A percentile compares a stretch with the other conserved stretches of the same genome.
Evolutionary conservation across 164 flowering plant species (phyloP).

Genomic region (Nymphaea colorata): DNA sequence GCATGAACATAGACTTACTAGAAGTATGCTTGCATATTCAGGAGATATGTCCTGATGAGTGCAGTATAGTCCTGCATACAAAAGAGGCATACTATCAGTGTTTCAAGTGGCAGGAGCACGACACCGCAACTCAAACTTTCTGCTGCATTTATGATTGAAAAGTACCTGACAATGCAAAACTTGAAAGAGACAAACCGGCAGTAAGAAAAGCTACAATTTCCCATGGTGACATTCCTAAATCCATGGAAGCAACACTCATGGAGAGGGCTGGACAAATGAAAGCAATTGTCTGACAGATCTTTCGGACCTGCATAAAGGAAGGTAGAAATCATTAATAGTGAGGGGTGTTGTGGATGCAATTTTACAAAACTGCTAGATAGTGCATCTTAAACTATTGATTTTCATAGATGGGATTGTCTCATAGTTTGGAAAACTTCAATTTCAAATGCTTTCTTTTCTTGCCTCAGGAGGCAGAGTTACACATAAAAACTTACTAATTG

Average conservation of each 20-base stretch:
- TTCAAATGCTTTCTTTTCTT: no score
- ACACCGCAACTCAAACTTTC: no score
- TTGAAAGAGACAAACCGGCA: slow-evolving; percentile 83
- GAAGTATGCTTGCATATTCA: slow-evolving; percentile 88
- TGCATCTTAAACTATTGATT: no score
- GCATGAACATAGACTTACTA: slow-evolving; percentile 38
- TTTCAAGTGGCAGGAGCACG: background rate
- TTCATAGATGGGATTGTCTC: no score
- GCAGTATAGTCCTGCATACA: slow-evolving; percentile 74
- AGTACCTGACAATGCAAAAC: slow-evolving; percentile 92
- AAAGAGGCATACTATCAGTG: background rate
- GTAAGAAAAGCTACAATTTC: slow-evolving; percentile 75
- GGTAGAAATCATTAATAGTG: background rate
- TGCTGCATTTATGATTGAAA: background rate
- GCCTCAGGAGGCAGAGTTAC: no score
- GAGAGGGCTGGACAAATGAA: slow-evolving; percentile 87
- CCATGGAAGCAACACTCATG: slow-evolving; percentile 78
- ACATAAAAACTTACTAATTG: no score
- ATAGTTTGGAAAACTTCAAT: no score
- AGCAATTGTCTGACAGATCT: slow-evolving; percentile 85
- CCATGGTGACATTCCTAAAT: slow-evolving; percentile 87
- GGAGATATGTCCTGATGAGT: slow-evolving; percentile 98
- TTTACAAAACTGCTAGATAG: no score
- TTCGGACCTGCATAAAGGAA: slow-evolving; percentile 54
- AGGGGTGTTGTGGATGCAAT: no score